Percentiles rank a stretch among this genome's conserved stretches.
Evolutionary conservation across 352 stramenopile genomes (phyloP).

Genomic region (Phytopythium sindhum): DNA sequence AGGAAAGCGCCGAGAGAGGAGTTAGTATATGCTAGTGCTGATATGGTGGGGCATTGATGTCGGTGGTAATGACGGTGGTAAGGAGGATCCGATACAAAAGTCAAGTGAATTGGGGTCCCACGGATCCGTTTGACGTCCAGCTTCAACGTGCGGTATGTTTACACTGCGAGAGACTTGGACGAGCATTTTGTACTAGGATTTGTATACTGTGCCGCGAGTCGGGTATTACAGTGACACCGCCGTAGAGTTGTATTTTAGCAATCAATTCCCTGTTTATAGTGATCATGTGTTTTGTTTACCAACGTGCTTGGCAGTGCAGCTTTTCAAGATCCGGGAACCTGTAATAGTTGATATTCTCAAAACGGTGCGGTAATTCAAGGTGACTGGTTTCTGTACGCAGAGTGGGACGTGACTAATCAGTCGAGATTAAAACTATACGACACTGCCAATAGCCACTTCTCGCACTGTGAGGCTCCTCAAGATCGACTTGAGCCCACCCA

Average conservation of each 20-base stretch:
- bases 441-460: not conserved
- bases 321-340: not conserved
- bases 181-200: not conserved
- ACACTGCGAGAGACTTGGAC: not conserved
- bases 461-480: not conserved
- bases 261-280: too few relatives aligned
- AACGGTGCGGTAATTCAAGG: not conserved
- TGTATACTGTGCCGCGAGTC: too few relatives aligned
- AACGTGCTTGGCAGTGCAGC: too few relatives aligned
- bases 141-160: slow-evolving; percentile 6
- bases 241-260: too few relatives aligned
- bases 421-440: not conserved
- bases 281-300: too few relatives aligned
- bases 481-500: too few relatives aligned
- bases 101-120: not conserved
- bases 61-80: not conserved
- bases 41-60: not conserved
- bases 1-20: not conserved
- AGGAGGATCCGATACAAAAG: not conserved
- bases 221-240: too few relatives aligned
- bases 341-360: not conserved
- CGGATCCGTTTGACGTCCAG: not conserved
- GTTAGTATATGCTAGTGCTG: too few relatives aligned
- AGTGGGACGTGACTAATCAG: not conserved
- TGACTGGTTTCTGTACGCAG: not conserved